phyloP scores from a whole-genome alignment of 371 early-diverging fungal genomes.

The Mucor velutinosus region DNA sequence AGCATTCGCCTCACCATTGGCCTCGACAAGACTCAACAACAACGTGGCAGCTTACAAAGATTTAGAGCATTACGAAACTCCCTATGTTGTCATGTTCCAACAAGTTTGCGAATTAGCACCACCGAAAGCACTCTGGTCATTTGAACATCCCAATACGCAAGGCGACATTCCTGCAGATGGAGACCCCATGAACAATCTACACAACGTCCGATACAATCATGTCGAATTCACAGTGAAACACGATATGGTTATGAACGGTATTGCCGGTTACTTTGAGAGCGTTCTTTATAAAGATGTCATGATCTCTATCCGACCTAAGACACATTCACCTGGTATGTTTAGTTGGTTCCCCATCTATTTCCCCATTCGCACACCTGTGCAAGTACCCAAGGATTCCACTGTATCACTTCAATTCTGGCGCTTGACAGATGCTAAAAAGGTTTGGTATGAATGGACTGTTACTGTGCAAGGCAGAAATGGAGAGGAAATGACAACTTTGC shows the following conservation, averaged over 20 bases:
- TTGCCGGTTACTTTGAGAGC: constrained; percentile 95
- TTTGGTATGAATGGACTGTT: constrained; percentile 95
- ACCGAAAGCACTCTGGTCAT: constrained; percentile 79
- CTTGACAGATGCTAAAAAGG: constrained; percentile 69
- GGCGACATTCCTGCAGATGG: constrained; percentile 34
- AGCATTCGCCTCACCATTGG: constrained; percentile 81
- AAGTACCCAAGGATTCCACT: constrained; percentile 56
- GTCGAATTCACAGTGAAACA: constrained; percentile 58
- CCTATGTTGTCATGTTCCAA: constrained; percentile 93
- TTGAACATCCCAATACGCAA: constrained; percentile 74
- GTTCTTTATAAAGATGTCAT: constrained; percentile 82
- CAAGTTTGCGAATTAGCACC: constrained; percentile 67
- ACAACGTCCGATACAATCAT: constrained; percentile 67
- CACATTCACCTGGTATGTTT: constrained; percentile 91
- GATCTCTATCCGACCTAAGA: constrained; percentile 82
- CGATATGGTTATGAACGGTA: constrained; percentile 81
- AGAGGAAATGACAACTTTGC: constrained; percentile 23
- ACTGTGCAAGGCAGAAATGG: constrained; percentile 33
- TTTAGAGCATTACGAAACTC: constrained; percentile 75
- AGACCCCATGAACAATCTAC: constrained; percentile 67
- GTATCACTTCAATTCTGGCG: constrained; percentile 89
- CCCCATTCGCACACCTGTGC: constrained; percentile 79
- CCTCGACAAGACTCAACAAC: constrained; percentile 79
- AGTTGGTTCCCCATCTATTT: constrained; percentile 98
- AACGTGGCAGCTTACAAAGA: constrained; percentile 70